These are phyloP conservation scores for Leishmania major DNA, from an alignment of 208 protist genomes.

Conservation along the genomic window DNA sequence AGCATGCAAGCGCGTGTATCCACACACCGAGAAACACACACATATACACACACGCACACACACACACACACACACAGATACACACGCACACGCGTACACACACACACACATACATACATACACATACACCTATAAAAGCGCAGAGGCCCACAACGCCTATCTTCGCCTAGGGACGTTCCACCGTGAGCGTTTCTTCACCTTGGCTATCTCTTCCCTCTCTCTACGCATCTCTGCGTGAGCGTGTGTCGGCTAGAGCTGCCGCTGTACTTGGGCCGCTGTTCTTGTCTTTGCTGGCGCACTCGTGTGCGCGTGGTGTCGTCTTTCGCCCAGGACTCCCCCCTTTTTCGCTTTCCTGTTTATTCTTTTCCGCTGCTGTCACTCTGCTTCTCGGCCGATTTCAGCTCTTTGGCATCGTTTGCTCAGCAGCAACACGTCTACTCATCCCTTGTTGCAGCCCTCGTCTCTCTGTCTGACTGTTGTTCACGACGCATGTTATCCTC, in stretches of 20 bases:
- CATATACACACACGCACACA: too few species aligned
- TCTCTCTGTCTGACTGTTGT: constrained; percentile 7
- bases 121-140: background rate
- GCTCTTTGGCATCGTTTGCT: constrained; percentile 7
- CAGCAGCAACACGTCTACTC: background rate
- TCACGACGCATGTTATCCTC: background rate
- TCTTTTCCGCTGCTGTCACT: constrained; percentile 7
- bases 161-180: background rate
- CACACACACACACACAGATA: background rate
- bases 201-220: background rate
- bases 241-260: too few species aligned
- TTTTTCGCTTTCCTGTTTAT: background rate
- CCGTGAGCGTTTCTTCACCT: background rate
- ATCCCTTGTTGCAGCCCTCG: background rate
- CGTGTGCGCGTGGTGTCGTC: background rate
- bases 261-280: background rate
- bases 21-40: background rate
- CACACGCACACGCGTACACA: too few species aligned
- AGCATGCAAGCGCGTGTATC: background rate
- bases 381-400: background rate
- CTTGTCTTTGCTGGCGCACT: background rate
- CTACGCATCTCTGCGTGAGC: background rate
- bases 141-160: background rate
- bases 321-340: background rate
- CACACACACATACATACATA: background rate